Evolutionary conservation across 768 basidiomycete genomes (phyloP), one percentile per base, ranked within the genome.

Genomic region (Hypholoma sublateritium): DNA sequence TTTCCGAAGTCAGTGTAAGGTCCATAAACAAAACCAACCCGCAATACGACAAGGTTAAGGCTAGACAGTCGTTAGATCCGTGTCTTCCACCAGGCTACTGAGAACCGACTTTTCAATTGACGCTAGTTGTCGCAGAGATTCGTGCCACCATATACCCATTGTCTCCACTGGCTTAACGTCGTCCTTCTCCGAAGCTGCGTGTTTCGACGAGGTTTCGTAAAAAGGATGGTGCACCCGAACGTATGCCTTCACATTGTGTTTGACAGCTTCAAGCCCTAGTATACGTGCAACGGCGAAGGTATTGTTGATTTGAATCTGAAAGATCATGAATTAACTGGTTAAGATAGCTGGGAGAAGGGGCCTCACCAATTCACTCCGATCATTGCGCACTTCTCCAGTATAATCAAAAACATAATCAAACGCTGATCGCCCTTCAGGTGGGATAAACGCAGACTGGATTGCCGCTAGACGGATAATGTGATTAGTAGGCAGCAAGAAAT

Each of bases 121-220:
- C 19, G 86, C 89, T 58, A 94, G 69, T 68, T 82, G 82, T 34
- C 92, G 81, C 22, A 90, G 74, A 1, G 89, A 84, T 74, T 94
- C 93, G 62, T 95, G 93, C 90, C 91, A 94, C 93, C 93, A 95
- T 16, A 76, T 83, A 16, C 93, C 92, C 57, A 86, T 71, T 5
- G 84, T 80, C 44, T 85, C 87, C 17, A 76, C 71, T 11, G 93
- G 91, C 65, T 89, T 88, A 47, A 86, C 72, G 55, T 88, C 85
- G 45, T 89, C 87, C 67, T 85, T 87, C 75, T 93, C 93, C 52
- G 83, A 76, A 58, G 85, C 80, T 16, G 76, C 59, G 39, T 80
- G 80, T 69, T 90, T 92, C 58, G 82, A 83, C 7, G 83, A 75
- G 19, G 85, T 86, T 65, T 91, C 85, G 68, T 93, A 93, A 69